A percentile compares a stretch with the other conserved stretches of the same genome.
phyloP scores from a whole-genome alignment of 1,139 yeast genomes.

The Magnusiomyces suaveolens region DNA sequence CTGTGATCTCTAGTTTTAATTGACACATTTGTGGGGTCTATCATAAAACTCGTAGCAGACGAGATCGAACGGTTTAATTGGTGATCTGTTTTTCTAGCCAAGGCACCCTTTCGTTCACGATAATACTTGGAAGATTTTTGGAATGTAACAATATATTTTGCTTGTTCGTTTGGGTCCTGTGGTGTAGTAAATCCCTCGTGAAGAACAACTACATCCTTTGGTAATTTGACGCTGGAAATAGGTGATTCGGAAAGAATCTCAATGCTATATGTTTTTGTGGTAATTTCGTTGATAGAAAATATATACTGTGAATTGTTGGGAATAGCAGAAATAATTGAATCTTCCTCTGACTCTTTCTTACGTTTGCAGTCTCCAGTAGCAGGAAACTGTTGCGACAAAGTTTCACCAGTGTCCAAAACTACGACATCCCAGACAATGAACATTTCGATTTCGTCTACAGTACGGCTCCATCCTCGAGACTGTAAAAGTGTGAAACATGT shows the following conservation, averaged over 20 bases:
- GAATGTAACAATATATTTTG: constrained; percentile 19
- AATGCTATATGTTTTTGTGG: constrained; percentile 19
- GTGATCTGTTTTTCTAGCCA: constrained; percentile 1
- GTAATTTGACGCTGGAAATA: constrained; percentile 17
- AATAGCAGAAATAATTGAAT: constrained; percentile 19
- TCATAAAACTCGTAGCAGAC: constrained; percentile 1
- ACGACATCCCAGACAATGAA: constrained; percentile 30
- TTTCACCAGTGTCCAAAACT: constrained; percentile 29
- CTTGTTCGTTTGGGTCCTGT: constrained; percentile 12
- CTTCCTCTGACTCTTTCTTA: constrained; percentile 20
- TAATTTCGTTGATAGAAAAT: constrained; percentile 21
- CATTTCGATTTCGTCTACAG: constrained; percentile 22
- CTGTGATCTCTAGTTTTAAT: neutral
- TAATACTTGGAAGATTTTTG: constrained; percentile 18
- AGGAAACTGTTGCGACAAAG: constrained; percentile 25
- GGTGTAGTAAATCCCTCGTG: constrained; percentile 17
- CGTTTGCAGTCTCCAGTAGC: constrained; percentile 8
- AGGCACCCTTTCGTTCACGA: constrained; percentile 20
- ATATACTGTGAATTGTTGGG: constrained; percentile 25
- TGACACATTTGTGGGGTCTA: constrained; percentile 3
- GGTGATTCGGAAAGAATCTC: constrained; percentile 18
- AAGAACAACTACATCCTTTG: constrained; percentile 21
- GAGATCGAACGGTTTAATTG: too few relatives aligned
- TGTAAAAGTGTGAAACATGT: constrained; percentile 28
- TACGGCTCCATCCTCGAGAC: constrained; percentile 25